Evolutionary conservation across 768 basidiomycete species (phyloP).

Genomic region (Lyophyllum decastes): DNA sequence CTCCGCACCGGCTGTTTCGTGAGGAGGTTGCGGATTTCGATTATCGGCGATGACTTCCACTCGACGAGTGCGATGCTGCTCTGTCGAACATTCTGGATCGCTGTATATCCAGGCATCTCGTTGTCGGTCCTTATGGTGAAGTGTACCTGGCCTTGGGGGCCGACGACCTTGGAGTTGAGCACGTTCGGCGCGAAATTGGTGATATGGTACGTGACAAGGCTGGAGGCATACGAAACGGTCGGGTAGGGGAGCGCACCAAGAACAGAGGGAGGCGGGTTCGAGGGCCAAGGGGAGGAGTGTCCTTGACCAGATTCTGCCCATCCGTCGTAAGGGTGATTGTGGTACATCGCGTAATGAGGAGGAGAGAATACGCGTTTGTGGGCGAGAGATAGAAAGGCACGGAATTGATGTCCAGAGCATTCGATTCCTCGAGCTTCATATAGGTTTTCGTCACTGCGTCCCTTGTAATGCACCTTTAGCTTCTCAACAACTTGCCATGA

Average conservation of each 20-base stretch:
- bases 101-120: conserved; percentile 51
- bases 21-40: conserved; percentile 56
- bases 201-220: conserved; percentile 46
- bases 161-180: conserved; percentile 56
- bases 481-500: background rate
- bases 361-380: background rate
- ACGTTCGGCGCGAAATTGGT: conserved; percentile 50
- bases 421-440: conserved; percentile 1
- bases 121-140: conserved; percentile 54
- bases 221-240: conserved; percentile 28
- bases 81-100: conserved; percentile 50
- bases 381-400: background rate
- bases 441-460: background rate
- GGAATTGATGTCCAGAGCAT: background rate
- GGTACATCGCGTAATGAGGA: conserved; percentile 18
- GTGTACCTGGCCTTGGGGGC: conserved; percentile 46
- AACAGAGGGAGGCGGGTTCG: conserved; percentile 46
- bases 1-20: conserved; percentile 48
- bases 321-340: conserved; percentile 41
- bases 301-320: conserved; percentile 33
- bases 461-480: background rate
- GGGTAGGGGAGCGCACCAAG: conserved; percentile 68
- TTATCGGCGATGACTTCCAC: conserved; percentile 49
- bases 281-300: conserved; percentile 23
- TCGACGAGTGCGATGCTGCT: conserved; percentile 55